Conservation (phyloP, 2,329 filamentous ascomycete genomes). For the Trichoderma endophyticum region DNA sequence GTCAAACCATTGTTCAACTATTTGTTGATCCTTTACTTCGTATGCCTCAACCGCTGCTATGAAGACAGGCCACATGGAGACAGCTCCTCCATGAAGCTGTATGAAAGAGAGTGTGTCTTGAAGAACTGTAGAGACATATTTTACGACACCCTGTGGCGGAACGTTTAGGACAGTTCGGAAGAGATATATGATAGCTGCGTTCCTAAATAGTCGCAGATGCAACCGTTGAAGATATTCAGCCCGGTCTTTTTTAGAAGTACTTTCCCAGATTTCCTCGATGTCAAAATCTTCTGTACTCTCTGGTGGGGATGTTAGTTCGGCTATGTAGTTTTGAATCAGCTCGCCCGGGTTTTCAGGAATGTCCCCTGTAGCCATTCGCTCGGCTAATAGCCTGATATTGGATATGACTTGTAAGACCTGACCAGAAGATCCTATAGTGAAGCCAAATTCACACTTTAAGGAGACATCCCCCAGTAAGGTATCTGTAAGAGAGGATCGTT, state of each 20-base stretch:
- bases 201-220: too few species aligned
- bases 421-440: neutral
- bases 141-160: neutral
- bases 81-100: neutral
- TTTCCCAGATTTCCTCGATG: too few species aligned
- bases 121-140: neutral
- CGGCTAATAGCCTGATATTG: neutral
- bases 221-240: too few species aligned
- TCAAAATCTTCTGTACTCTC: too few species aligned
- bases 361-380: neutral
- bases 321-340: too few species aligned
- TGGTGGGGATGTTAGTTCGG: too few species aligned
- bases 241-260: too few species aligned
- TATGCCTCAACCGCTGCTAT: neutral
- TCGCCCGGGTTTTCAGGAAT: too few species aligned
- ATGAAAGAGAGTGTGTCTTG: neutral
- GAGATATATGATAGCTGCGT: too few species aligned
- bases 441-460: neutral
- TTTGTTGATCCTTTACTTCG: slow-evolving; percentile 33
- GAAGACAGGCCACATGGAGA: neutral
- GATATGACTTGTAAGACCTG: neutral
- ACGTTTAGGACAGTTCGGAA: neutral
- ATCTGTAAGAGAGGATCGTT: neutral
- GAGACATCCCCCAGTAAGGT: neutral
- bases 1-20: too few species aligned